phyloP scores from a whole-genome alignment of 139 green algal species.

The Chara braunii region DNA sequence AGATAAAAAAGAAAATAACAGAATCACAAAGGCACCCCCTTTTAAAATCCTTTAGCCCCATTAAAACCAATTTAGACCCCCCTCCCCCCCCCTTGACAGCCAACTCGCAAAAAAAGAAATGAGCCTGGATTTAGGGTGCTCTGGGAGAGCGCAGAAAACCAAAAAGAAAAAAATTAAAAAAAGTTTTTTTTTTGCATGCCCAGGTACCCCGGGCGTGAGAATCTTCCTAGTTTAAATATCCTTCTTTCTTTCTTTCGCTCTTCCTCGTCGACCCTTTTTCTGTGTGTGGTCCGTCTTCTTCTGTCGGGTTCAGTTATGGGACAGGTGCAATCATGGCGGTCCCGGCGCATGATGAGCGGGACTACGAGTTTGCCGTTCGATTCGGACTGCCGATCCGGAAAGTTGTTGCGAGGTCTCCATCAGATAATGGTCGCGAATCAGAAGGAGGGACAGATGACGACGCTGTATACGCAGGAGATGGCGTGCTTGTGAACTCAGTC shows the following conservation, averaged over 20 bases:
- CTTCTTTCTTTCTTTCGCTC: constrained; percentile 3
- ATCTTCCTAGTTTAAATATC: too few relatives aligned
- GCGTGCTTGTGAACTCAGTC: constrained; percentile 34
- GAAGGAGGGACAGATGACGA: constrained; percentile 27
- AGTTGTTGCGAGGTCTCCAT: constrained; percentile 59
- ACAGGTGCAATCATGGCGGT: constrained; percentile 96
- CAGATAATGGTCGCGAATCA: background rate
- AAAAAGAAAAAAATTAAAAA: too few relatives aligned
- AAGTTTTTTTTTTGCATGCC: too few relatives aligned
- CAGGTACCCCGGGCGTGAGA: too few relatives aligned
- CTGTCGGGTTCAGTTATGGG: constrained; percentile 60
- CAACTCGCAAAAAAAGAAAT: too few relatives aligned
- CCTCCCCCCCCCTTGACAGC: too few relatives aligned
- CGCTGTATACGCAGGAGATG: constrained; percentile 59
- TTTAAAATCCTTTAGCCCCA: too few relatives aligned
- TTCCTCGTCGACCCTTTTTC: constrained; percentile 3
- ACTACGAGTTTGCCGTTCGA: constrained; percentile 79
- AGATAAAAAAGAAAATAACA: too few relatives aligned
- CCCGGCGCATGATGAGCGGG: constrained; percentile 82
- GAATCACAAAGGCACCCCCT: too few relatives aligned
- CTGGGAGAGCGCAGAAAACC: too few relatives aligned
- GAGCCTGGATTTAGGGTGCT: too few relatives aligned
- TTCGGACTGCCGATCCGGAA: constrained; percentile 67
- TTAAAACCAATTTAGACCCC: too few relatives aligned
- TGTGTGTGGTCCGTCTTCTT: background rate